Conservation (phyloP, 2,329 filamentous ascomycete species). For the Colletotrichum sp. region DNA sequence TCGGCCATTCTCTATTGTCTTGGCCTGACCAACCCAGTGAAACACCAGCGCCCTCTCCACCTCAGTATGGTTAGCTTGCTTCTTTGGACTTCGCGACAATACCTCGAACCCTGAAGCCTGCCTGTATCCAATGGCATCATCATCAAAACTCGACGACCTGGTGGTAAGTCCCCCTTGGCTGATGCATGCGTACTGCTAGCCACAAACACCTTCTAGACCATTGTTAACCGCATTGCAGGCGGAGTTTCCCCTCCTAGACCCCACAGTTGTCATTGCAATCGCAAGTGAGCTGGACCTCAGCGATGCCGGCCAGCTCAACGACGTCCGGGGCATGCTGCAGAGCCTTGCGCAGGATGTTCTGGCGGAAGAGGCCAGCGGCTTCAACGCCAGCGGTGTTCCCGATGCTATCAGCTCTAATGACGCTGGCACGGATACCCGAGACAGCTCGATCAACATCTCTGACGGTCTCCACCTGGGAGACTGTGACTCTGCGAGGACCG, state of each 20-base stretch:
- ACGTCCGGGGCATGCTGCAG: constrained; percentile 66
- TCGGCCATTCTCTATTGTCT: neutral
- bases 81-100: constrained; percentile 9
- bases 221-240: neutral
- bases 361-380: constrained; percentile 73
- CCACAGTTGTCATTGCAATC: constrained; percentile 78
- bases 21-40: neutral
- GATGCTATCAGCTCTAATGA: constrained; percentile 36
- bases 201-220: neutral
- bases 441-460: constrained; percentile 25
- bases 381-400: constrained; percentile 77
- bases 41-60: neutral
- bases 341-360: constrained; percentile 66
- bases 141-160: constrained; percentile 13
- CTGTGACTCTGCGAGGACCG: constrained; percentile 33
- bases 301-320: constrained; percentile 52
- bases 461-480: constrained; percentile 28
- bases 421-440: constrained; percentile 24
- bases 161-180: constrained; percentile 1
- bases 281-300: constrained; percentile 73
- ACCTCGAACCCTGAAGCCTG: constrained; percentile 10
- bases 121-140: neutral
- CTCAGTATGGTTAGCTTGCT: constrained; percentile 9
- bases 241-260: constrained; percentile 67
- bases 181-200: neutral